Percentiles rank a stretch among this genome's conserved stretches.
phyloP scores from a whole-genome alignment of 179 eudicot species.

The Sideroxylon spinosum region DNA sequence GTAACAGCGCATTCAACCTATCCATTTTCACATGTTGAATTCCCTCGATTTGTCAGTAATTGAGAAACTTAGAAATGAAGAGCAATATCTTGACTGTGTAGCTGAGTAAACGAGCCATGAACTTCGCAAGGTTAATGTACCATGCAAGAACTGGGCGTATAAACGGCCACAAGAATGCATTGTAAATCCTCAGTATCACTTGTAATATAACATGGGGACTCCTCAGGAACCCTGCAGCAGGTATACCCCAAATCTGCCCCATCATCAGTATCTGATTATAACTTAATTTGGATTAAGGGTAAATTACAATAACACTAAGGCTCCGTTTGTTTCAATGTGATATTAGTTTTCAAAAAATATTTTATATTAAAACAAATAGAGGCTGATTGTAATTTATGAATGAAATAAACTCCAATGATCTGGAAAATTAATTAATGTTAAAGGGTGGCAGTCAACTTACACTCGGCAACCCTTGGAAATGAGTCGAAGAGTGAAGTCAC shows the following conservation, averaged over 20 bases:
- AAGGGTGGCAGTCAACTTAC: conserved; percentile 31
- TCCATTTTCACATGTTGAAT: neutral
- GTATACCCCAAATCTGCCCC: too few relatives aligned
- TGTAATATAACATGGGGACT: conserved; percentile 47
- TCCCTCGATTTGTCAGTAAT: neutral
- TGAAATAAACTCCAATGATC: too few relatives aligned
- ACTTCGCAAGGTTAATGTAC: conserved; percentile 51
- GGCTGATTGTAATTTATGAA: too few relatives aligned
- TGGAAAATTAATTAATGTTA: too few relatives aligned
- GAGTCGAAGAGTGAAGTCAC: conserved; percentile 56
- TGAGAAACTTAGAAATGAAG: conserved; percentile 20
- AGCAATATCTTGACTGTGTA: conserved; percentile 14
- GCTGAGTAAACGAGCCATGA: conserved; percentile 29
- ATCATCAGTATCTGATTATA: too few relatives aligned
- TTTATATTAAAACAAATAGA: too few relatives aligned
- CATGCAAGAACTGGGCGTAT: conserved; percentile 52
- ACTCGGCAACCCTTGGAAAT: conserved; percentile 59
- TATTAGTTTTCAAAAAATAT: too few relatives aligned
- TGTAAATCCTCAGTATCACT: conserved; percentile 35
- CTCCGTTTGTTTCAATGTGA: too few relatives aligned
- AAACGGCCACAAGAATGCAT: conserved; percentile 35
- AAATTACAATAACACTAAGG: too few relatives aligned
- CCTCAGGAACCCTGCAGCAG: conserved; percentile 55
- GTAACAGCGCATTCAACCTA: too few relatives aligned
- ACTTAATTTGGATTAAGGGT: too few relatives aligned